These are phyloP conservation scores for Glycine soja DNA, from an alignment of 306 rosid genomes.

Conservation along the genomic window DNA sequence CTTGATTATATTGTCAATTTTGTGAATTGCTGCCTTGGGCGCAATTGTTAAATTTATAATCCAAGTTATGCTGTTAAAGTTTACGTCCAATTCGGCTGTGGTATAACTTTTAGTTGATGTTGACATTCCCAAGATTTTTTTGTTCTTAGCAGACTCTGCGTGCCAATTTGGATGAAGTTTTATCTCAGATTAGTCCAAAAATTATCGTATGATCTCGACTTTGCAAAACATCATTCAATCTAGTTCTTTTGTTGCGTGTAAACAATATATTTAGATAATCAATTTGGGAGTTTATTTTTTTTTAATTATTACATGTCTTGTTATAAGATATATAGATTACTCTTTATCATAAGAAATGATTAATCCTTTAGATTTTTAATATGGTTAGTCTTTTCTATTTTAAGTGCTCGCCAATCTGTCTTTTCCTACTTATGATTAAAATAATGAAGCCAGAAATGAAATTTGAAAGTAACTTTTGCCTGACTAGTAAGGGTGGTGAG, in stretches of 20 bases:
- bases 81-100: not conserved
- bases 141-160: not conserved
- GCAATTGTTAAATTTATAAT: slow-evolving; percentile 22
- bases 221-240: not conserved
- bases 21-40: slow-evolving; percentile 31
- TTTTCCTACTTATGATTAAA: not conserved
- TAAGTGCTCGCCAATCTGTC: not conserved
- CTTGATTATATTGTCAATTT: slow-evolving; percentile 30
- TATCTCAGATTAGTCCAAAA: not conserved
- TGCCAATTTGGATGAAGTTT: not conserved
- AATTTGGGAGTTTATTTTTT: too few relatives aligned
- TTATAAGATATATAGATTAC: too few relatives aligned
- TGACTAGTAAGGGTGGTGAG: not conserved
- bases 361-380: too few relatives aligned
- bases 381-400: not conserved
- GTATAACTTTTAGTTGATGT: not conserved
- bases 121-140: not conserved
- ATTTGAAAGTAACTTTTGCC: too few relatives aligned
- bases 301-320: too few relatives aligned
- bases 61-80: not conserved
- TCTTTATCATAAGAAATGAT: too few relatives aligned
- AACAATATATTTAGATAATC: too few relatives aligned
- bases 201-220: not conserved
- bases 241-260: not conserved
- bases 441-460: too few relatives aligned